A percentile compares a stretch with the other conserved stretches of the same genome.
Evolutionary conservation across 192 early-diverging fungal species (phyloP).

Genomic region (Endogone sp.): DNA sequence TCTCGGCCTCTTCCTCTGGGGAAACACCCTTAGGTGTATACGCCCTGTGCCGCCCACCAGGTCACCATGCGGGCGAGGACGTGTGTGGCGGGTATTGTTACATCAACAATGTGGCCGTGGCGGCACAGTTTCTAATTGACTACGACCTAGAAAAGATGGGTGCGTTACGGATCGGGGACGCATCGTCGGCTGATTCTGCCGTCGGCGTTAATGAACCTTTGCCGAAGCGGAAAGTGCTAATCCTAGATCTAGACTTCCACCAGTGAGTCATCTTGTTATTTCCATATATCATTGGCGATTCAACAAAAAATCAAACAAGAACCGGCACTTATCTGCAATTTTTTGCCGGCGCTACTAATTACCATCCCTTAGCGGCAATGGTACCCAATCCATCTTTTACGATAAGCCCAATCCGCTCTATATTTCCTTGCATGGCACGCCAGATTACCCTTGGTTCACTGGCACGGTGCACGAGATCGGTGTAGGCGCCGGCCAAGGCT

Average conservation of each 20-base stretch:
- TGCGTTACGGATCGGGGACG: background rate
- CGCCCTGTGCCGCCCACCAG: constrained; percentile 52
- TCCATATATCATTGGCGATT: background rate
- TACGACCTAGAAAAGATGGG: constrained; percentile 24
- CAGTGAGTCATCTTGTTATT: constrained; percentile 32
- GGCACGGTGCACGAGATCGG: constrained; percentile 53
- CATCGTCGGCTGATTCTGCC: background rate
- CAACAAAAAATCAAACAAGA: too few species aligned
- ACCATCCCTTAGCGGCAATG: constrained; percentile 48
- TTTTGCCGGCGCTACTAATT: too few species aligned
- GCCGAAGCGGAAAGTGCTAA: constrained; percentile 35
- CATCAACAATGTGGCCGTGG: constrained; percentile 50
- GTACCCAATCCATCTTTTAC: constrained; percentile 55
- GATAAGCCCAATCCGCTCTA: constrained; percentile 54
- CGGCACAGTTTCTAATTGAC: constrained; percentile 40
- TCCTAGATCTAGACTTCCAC: constrained; percentile 55
- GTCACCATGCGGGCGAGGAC: constrained; percentile 50
- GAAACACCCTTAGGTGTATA: constrained; percentile 44
- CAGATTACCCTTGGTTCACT: constrained; percentile 65
- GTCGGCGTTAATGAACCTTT: background rate
- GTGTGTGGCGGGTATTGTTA: constrained; percentile 55
- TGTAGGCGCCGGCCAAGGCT: constrained; percentile 56
- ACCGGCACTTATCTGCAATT: too few species aligned
- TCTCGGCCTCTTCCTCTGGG: constrained; percentile 19
- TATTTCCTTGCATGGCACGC: constrained; percentile 52